Evolutionary conservation across 768 basidiomycete species (phyloP).

Genomic region (Leccinum arenicola): DNA sequence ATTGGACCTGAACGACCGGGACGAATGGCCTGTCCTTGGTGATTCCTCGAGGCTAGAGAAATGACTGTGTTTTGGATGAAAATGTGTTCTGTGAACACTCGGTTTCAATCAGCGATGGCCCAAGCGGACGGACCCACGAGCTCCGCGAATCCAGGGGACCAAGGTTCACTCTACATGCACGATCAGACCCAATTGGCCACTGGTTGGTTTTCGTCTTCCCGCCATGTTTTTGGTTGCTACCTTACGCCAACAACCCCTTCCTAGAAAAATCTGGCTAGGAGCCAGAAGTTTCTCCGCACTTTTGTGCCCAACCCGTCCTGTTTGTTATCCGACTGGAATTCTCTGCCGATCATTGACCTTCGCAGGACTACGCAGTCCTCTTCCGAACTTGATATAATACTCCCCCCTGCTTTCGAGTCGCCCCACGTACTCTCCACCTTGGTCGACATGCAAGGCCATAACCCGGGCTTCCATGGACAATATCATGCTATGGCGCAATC

Average conservation of each 20-base stretch:
- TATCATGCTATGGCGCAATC: constrained; percentile 29
- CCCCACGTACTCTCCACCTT: constrained; percentile 4
- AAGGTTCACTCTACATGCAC: constrained; percentile 27
- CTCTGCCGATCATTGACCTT: constrained; percentile 29
- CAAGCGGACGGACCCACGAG: constrained; percentile 28
- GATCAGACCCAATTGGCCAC: constrained; percentile 34
- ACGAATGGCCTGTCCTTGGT: constrained; percentile 36
- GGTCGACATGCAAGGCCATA: constrained; percentile 30
- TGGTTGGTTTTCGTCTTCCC: constrained; percentile 25
- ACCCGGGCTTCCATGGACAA: constrained; percentile 18
- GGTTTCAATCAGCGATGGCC: constrained; percentile 27
- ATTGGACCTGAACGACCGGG: constrained; percentile 28
- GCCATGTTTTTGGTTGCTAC: constrained; percentile 33
- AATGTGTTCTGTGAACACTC: constrained; percentile 32
- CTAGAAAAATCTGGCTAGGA: constrained; percentile 25
- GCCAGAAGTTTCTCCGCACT: constrained; percentile 16
- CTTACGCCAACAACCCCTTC: constrained; percentile 25
- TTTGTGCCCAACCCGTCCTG: constrained; percentile 23
- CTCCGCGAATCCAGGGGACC: constrained; percentile 33
- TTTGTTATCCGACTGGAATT: constrained; percentile 26
- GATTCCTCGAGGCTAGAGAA: constrained; percentile 32
- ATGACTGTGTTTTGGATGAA: constrained; percentile 14
- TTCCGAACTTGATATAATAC: constrained; percentile 9
- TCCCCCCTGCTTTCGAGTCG: not conserved
- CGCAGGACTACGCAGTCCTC: constrained; percentile 11